Conservation (phyloP, 495 filamentous ascomycete species). For the Cetradonia linearis region DNA sequence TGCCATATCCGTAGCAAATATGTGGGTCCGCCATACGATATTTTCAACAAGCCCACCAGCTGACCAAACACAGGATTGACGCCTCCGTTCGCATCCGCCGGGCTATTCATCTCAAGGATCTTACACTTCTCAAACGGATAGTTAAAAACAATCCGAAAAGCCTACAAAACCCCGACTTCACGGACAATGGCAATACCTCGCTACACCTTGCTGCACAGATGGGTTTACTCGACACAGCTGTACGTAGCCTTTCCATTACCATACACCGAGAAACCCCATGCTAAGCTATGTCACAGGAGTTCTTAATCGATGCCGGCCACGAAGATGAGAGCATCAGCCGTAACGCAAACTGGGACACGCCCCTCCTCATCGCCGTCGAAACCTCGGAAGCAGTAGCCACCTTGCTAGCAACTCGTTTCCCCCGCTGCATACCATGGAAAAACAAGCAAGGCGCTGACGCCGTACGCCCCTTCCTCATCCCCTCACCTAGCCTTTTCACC, state of each 20-base stretch:
- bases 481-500: not conserved
- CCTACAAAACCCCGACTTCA: constrained; percentile 63
- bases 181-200: constrained; percentile 53
- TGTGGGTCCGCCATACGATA: constrained; percentile 7
- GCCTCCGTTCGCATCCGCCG: constrained; percentile 55
- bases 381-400: constrained; percentile 50
- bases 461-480: constrained; percentile 23
- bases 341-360: constrained; percentile 63
- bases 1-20: not conserved
- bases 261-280: not conserved
- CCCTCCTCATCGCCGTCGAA: constrained; percentile 48
- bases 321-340: constrained; percentile 45
- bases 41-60: not conserved
- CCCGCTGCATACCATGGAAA: constrained; percentile 37
- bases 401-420: constrained; percentile 36
- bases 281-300: constrained; percentile 13
- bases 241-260: constrained; percentile 20
- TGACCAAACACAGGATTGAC: constrained; percentile 45
- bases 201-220: constrained; percentile 64
- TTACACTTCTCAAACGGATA: constrained; percentile 61
- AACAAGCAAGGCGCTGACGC: constrained; percentile 49
- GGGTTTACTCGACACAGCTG: constrained; percentile 54
- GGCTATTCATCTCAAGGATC: constrained; percentile 62
- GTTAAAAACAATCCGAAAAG: constrained; percentile 54
- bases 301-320: constrained; percentile 25